These are phyloP conservation scores for Zarea fungicola DNA, from an alignment of 2,329 filamentous ascomycete genomes.

Conservation along the genomic window DNA sequence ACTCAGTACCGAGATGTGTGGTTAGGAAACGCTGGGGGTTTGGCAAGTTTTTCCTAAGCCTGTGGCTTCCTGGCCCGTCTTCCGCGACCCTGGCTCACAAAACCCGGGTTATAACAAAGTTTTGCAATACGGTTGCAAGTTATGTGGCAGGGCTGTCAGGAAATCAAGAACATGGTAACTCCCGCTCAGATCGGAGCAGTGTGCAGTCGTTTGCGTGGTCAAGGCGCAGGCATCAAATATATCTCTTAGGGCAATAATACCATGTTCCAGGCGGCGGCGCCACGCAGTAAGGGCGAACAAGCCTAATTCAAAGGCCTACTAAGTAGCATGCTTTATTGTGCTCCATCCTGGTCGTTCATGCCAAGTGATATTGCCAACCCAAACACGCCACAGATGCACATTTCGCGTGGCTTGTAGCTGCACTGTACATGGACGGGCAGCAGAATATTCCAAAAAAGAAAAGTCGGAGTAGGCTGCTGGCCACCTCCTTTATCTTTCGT, in stretches of 20 bases:
- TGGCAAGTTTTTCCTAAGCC: background rate
- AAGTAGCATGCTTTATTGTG: too few species aligned
- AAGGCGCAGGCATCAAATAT: slow-evolving; percentile 5
- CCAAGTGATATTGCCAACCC: too few species aligned
- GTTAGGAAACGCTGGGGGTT: background rate
- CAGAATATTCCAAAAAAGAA: too few species aligned
- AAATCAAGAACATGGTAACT: background rate
- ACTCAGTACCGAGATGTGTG: background rate
- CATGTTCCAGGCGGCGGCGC: background rate
- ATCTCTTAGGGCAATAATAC: background rate
- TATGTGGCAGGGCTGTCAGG: background rate
- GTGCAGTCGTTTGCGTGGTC: slow-evolving; percentile 9
- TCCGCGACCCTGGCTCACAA: background rate
- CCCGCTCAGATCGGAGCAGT: slow-evolving; percentile 7
- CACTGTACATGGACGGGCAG: too few species aligned
- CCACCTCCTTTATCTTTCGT: too few species aligned
- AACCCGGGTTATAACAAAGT: background rate
- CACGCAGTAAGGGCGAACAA: too few species aligned
- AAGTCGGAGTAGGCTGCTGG: too few species aligned
- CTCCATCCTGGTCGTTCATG: too few species aligned
- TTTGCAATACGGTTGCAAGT: background rate
- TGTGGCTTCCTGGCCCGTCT: slow-evolving; percentile 5
- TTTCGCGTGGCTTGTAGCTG: too few species aligned
- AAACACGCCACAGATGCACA: too few species aligned
- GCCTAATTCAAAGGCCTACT: background rate